Evolutionary conservation across 2,329 filamentous ascomycete genomes (phyloP), one percentile per base, ranked within the genome.

Genomic region (Coleophoma eucalyptorum): DNA sequence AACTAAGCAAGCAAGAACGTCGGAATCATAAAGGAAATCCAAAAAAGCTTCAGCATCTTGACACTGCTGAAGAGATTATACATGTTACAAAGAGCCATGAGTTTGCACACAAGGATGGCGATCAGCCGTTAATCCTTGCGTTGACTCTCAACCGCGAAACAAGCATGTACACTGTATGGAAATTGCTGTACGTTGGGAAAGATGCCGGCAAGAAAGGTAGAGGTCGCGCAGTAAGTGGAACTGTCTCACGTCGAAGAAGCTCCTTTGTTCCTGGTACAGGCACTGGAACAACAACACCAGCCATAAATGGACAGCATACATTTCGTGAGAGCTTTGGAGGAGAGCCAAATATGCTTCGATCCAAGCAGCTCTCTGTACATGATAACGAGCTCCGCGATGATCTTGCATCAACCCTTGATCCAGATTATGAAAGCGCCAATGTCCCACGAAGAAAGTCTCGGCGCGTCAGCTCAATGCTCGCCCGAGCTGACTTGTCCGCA

Each of bases 401-500:
- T 56, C 73, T 90, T 41, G 86, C 85, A 3, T 79, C 86, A 3
- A 82, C 86, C 1, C 70, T 93, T n/a, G 87, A 89, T 50, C 80
- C 87, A 40, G 87, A 90, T 50, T 78, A 78, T 48, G 74, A 79
- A 50, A 75, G 72, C 11, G 65, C 68, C n/a, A 74, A 76, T 15
- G 74, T 75, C 12, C 77, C 77, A 0, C 72, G 82, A 47, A 75
- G 82, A 52, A 82, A 81, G 54, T 86, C 83, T 16, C 83, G 94
- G 41, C 83, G 94, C 46, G 87, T 97, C 21, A 99, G 94, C 72
- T 97, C 93, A 15, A 80, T 96, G 70, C 76, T 97, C 48, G 92
- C 92, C 15, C 80, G 93, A 61, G 88, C 89, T 32, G 93, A 97
- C 65, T 74, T 97, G 18, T 93, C 90, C 0, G 86, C 89, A 10